phyloP scores from a whole-genome alignment of 139 green algal genomes.

The Coccomyxa sp. region DNA sequence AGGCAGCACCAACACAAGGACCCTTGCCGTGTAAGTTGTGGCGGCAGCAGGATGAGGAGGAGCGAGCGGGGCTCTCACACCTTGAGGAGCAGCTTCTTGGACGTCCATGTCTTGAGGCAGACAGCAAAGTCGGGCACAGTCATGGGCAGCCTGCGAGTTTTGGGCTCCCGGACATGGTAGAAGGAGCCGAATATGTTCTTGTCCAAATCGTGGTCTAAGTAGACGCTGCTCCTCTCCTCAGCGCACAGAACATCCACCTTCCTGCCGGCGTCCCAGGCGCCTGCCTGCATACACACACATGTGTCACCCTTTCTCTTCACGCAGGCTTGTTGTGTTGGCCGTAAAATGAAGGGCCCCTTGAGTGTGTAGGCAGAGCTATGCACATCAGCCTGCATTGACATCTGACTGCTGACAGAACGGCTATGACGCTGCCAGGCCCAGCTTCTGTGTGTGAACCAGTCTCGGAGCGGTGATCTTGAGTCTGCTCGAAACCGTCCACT shows the following conservation, averaged over 20 bases:
- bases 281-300: no score
- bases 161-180: constrained; percentile 63
- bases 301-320: no score
- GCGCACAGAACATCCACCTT: constrained; percentile 37
- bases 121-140: constrained; percentile 37
- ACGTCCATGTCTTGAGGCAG: constrained; percentile 41
- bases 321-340: no score
- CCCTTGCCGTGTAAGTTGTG: no score
- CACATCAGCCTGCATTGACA: background rate
- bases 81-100: constrained; percentile 20
- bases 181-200: constrained; percentile 58
- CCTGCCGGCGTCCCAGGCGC: no score
- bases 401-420: background rate
- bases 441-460: no score
- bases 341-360: no score
- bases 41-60: no score
- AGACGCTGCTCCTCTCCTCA: constrained; percentile 32
- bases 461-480: no score
- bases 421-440: no score
- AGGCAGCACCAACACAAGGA: no score
- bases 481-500: background rate
- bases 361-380: background rate
- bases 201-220: constrained; percentile 34
- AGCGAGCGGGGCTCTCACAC: background rate
- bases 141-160: constrained; percentile 41